phyloP scores from a whole-genome alignment of 2,329 filamentous ascomycete species.

The Hypoxylon sp. region DNA sequence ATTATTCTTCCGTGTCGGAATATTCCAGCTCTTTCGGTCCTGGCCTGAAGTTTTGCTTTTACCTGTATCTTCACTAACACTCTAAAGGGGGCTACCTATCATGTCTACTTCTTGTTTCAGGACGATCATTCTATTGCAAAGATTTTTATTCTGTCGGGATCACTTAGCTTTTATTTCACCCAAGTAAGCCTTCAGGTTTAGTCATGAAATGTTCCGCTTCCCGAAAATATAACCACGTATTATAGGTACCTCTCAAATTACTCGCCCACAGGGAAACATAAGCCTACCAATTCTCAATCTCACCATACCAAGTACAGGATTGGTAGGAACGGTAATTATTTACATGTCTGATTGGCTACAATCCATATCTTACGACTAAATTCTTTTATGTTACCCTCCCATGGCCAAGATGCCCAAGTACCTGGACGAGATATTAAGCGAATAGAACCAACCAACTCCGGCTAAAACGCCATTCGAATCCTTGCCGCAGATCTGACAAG shows the following conservation, averaged over 20 bases:
- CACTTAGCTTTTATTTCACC: background rate
- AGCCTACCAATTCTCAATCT: constrained; percentile 9
- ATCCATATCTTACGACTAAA: constrained; percentile 26
- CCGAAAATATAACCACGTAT: constrained; percentile 12
- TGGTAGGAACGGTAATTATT: constrained; percentile 28
- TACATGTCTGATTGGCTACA: constrained; percentile 30
- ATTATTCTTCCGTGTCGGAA: constrained; percentile 26
- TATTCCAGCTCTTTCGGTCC: constrained; percentile 10
- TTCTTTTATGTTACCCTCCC: constrained; percentile 19
- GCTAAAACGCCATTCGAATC: constrained; percentile 48
- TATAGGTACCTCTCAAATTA: background rate
- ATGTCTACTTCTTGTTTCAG: constrained; percentile 12
- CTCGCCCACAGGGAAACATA: background rate
- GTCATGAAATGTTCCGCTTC: constrained; percentile 19
- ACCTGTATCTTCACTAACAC: background rate
- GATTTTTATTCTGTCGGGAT: constrained; percentile 14
- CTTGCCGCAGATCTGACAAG: constrained; percentile 48
- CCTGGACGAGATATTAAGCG: constrained; percentile 46
- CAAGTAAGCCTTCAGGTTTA: constrained; percentile 2
- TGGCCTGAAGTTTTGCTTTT: constrained; percentile 7
- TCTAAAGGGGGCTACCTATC: constrained; percentile 10
- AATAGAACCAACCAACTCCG: constrained; percentile 47
- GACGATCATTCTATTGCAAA: background rate
- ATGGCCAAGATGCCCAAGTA: constrained; percentile 47
- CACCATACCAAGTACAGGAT: constrained; percentile 13